Evolutionary conservation across 371 early-diverging fungal genomes (phyloP).

Genomic region (Syncephalastrum racemosum): DNA sequence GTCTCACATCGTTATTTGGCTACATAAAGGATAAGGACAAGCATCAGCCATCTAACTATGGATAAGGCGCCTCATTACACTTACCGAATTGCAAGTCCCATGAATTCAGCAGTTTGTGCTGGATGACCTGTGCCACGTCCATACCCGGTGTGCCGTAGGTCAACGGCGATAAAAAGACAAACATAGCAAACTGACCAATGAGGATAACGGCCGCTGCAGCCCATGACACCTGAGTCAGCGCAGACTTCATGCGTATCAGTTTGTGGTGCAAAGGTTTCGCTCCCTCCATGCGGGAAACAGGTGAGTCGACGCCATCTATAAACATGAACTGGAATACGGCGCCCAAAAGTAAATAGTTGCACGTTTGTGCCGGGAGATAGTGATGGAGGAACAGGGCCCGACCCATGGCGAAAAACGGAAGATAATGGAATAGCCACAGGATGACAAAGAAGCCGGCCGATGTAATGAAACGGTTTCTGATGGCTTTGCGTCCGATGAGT

Average conservation of each 20-base stretch:
- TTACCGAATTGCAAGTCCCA: constrained; percentile 86
- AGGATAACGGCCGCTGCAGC: constrained; percentile 46
- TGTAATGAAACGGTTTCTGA: constrained; percentile 59
- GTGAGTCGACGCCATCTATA: constrained; percentile 59
- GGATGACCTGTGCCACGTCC: constrained; percentile 54
- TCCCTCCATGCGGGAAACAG: constrained; percentile 44
- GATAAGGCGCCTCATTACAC: background rate
- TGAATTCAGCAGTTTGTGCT: constrained; percentile 67
- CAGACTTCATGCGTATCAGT: background rate
- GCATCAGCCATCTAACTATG: no score
- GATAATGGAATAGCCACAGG: constrained; percentile 89
- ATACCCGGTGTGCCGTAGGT: constrained; percentile 67
- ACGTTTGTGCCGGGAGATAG: constrained; percentile 89
- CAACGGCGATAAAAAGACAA: constrained; percentile 62
- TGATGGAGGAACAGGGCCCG: constrained; percentile 97
- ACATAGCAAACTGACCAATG: constrained; percentile 46
- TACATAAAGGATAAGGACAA: no score
- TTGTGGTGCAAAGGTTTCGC: constrained; percentile 12
- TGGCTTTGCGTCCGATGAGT: constrained; percentile 28
- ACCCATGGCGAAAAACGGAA: constrained; percentile 97
- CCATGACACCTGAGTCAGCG: constrained; percentile 22
- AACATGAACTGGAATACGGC: constrained; percentile 69
- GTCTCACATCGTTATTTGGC: no score
- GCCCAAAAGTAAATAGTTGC: constrained; percentile 76
- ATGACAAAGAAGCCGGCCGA: constrained; percentile 81